These are phyloP conservation scores for Astraeus odoratus DNA, from an alignment of 768 basidiomycete species.

Conservation along the genomic window DNA sequence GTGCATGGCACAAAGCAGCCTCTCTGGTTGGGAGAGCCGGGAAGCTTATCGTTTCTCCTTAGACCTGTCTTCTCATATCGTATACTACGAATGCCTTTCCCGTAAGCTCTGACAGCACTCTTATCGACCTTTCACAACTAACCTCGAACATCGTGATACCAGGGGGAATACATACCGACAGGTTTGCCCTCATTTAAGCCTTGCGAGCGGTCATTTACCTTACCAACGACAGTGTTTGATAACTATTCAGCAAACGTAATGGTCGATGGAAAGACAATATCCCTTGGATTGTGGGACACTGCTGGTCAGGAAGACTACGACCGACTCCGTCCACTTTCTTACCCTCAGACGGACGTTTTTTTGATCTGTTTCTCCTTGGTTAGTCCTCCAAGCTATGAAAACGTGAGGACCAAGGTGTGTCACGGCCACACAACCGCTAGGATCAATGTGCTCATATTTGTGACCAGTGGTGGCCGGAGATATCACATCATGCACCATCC, in stretches of 20 bases:
- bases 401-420: constrained; percentile 92
- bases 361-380: constrained; percentile 98
- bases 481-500: constrained; percentile 93
- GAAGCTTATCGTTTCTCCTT: constrained; percentile 11
- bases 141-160: constrained; percentile 16
- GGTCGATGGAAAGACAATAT: constrained; percentile 98
- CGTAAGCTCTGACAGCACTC: constrained; percentile 40
- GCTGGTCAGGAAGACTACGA: constrained; percentile 99
- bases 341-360: constrained; percentile 99
- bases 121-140: constrained; percentile 11
- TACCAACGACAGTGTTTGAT: constrained; percentile 70
- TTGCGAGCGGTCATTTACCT: neutral
- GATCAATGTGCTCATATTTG: constrained; percentile 9
- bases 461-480: constrained; percentile 89
- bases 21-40: neutral
- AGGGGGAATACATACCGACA: constrained; percentile 97
- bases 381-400: constrained; percentile 96
- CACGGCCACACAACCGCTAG: constrained; percentile 1
- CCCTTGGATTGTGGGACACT: constrained; percentile 99
- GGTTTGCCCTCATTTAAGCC: constrained; percentile 36
- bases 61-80: constrained; percentile 99
- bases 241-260: constrained; percentile 98
- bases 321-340: constrained; percentile 93
- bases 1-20: constrained; percentile 16
- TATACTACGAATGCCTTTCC: constrained; percentile 99